Base-by-base conservation (phyloP, 768 basidiomycete genomes). In the Suillus fuscotomentosus region DNA sequence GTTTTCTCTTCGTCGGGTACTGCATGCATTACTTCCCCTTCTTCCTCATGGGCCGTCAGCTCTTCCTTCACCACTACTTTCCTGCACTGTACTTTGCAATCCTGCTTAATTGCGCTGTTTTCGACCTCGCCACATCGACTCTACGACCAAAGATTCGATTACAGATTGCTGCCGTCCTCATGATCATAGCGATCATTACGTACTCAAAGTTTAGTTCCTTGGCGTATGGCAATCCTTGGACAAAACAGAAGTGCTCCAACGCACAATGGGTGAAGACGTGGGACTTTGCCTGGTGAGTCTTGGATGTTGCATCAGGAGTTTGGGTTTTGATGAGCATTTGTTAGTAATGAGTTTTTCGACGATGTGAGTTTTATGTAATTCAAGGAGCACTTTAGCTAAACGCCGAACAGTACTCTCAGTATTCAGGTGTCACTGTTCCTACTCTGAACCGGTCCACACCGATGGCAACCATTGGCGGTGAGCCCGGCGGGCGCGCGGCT, bases 41-140 rank as follows among this genome's bases (percentile, higher is more conserved):
- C 86, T 99, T 88, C 86, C 81, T 99, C 68, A 99, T 99, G 97
- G 80, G 85, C 50, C 94, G 97, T 24, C 97, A 99, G 72, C 88
- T 99, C 54, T 99, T 99, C 85, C 78, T 99, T 27, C 97, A 99
- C 73, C 97, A 99, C 79, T 99, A 99, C 75, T 91, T 99, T 79
- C 97, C 97, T 0, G 95, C 96, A 0, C 81, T 99, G n/a, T 97
- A 95, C 73, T 96, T 92, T 69, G 88, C 91, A n/a, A 87, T 94
- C 68, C 84, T 99, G 14, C 80, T 94, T 27, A 83, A 83, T 34
- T 90, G 90, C 61, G 81, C 81, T 3, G 82, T 90, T 2, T 98
- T 99, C 70, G 97, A 99, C 76, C 83, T 95, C 55, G 76, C 88
- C 43, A 97, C 96, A 1, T 89, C 92, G 36, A 83, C 84, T 1